Conservation (phyloP, 2,329 filamentous ascomycete genomes). For the Colletotrichum paranaense region DNA sequence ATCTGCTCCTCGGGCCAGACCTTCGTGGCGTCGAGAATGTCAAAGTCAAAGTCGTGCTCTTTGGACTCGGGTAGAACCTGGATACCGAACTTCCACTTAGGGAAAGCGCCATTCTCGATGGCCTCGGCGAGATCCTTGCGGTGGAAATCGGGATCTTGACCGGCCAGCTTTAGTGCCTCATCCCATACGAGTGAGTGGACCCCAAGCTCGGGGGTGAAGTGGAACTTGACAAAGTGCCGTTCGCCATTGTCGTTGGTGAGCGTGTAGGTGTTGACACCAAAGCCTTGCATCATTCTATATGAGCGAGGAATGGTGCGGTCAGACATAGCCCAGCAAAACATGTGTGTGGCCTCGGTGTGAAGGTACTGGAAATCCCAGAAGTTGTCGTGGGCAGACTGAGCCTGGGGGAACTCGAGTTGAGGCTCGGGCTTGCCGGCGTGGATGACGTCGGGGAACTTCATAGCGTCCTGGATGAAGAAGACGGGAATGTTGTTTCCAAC, state of each 20-base stretch:
- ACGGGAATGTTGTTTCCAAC: conserved; percentile 77
- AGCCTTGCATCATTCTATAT: conserved; percentile 88
- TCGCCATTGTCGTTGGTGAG: conserved; percentile 76
- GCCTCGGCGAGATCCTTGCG: conserved; percentile 81
- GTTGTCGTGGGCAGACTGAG: conserved; percentile 77
- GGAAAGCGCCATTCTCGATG: conserved; percentile 77
- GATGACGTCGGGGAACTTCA: conserved; percentile 78
- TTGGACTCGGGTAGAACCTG: conserved; percentile 79
- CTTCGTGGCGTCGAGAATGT: conserved; percentile 87
- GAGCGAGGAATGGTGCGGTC: conserved; percentile 80
- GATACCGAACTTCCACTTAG: conserved; percentile 86
- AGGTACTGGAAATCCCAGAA: conserved; percentile 81
- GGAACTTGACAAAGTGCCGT: conserved; percentile 81
- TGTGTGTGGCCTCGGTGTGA: conserved; percentile 79
- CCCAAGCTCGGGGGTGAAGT: conserved; percentile 79
- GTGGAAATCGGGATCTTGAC: conserved; percentile 85
- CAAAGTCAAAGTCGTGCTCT: conserved; percentile 84
- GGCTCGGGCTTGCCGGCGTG: conserved; percentile 75
- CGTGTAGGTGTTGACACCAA: conserved; percentile 84
- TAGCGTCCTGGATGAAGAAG: conserved; percentile 81
- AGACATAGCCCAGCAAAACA: conserved; percentile 84
- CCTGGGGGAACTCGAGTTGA: conserved; percentile 77
- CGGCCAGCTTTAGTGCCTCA: conserved; percentile 79
- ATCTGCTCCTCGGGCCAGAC: conserved; percentile 84
- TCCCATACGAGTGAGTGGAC: conserved; percentile 84